These are phyloP conservation scores for Plasmodium inui DNA, from an alignment of 169 alveolate genomes.

Conservation along the genomic window DNA sequence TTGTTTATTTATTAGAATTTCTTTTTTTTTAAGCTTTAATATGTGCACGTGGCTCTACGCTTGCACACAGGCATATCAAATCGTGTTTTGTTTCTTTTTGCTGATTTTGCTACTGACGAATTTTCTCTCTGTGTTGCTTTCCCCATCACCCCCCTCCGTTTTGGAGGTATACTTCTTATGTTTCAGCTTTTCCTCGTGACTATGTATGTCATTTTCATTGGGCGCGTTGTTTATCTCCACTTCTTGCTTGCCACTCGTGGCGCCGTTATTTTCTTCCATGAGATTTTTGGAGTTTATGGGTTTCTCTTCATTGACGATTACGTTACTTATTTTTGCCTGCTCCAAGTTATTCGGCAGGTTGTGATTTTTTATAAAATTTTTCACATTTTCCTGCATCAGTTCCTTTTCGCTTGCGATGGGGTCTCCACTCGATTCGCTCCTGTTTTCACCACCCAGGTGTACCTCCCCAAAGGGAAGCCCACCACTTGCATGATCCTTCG, in stretches of 20 bases:
- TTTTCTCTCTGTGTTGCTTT: conserved; percentile 13
- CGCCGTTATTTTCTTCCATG: neutral
- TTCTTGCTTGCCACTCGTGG: neutral
- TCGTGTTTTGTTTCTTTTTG: conserved; percentile 63
- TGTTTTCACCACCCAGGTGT: neutral
- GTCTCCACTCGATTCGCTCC: neutral
- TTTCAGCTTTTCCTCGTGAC: conserved; percentile 32
- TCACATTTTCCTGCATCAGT: conserved; percentile 11
- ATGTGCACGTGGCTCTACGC: neutral
- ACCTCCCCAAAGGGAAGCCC: no score
- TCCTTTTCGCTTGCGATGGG: neutral
- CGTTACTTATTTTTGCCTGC: conserved; percentile 31
- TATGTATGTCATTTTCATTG: conserved; percentile 33
- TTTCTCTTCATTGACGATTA: conserved; percentile 57
- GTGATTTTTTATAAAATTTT: conserved; percentile 49
- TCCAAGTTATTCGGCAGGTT: conserved; percentile 6
- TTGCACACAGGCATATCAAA: neutral
- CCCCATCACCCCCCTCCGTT: conserved; percentile 4
- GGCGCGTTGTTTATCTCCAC: neutral
- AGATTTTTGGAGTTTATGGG: neutral
- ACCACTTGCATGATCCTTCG: no score
- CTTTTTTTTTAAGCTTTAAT: neutral
- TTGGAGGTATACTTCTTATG: conserved; percentile 10
- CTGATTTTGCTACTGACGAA: neutral
- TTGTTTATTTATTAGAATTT: neutral